Base-by-base conservation (phyloP, 2,329 filamentous ascomycete genomes). In the Aspergillus amoenus region DNA sequence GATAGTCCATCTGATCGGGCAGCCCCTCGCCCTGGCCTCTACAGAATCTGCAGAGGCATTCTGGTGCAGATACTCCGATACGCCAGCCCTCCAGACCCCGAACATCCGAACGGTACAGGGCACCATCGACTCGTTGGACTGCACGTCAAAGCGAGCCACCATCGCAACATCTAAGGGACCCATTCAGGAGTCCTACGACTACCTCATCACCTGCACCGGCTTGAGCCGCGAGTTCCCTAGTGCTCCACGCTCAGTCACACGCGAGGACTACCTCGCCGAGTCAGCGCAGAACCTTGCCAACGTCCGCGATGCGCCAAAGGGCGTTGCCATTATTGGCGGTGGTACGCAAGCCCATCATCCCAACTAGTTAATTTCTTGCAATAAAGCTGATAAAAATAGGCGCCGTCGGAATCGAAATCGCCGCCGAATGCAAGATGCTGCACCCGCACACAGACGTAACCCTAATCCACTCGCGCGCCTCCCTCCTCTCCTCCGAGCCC, bases 391-490 rank as follows among this genome's bases (percentile, higher is more conserved):
- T 32, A 44, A 56, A 13, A 2, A 22, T 1, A 84, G 82, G 88
- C 49, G 90, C 90, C 6, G 90, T 93, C 1, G 90, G 90, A 8
- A 86, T 93, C 54, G 90, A 93, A 70, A 91, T 93, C 81, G 89
- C 90, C 0, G 85, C 88, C 1, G 90, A 94, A 75, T 78, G 93
- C 53, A 93, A 92, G 73, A 71, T 83, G 45, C 77, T 86, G 22
- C 81, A 87, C 59, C 89, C 90, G 0, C 66, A 82, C 11, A 76
- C 85, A 53, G 82, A 82, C 41, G 86, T 93, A n/a, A 89, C 85
- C 1, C 81, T 94, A 1, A 83, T 91, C 4, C 90, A 93, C 70
- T 92, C 89, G 4, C 81, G 88, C 18, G 78, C 82, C 24, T 84
- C 84, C 65, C 82, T 93, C 1, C 79, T 93, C 7, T 91, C 88